Percentiles rank a stretch among this genome's conserved stretches.
Evolutionary conservation across 768 basidiomycete species (phyloP).

Genomic region (Cubamyces sp.): DNA sequence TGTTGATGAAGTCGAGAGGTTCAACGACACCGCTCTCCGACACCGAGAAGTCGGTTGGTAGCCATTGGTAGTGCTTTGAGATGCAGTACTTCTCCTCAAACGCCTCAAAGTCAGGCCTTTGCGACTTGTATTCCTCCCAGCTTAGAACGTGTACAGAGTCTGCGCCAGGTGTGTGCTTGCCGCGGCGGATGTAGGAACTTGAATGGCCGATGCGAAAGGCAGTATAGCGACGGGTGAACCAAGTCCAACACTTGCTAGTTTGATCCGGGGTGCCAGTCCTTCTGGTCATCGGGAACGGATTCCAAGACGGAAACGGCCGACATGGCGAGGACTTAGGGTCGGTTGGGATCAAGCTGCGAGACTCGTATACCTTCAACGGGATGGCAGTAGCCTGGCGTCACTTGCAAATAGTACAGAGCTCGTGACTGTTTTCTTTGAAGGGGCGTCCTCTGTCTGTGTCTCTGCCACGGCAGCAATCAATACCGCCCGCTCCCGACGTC

Average conservation of each 20-base stretch:
- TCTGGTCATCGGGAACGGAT: conserved; percentile 38
- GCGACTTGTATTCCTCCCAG: background rate
- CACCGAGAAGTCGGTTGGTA: conserved; percentile 35
- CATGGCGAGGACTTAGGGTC: background rate
- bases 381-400: background rate
- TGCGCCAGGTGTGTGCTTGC: background rate
- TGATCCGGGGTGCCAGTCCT: conserved; percentile 52
- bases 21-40: conserved; percentile 25
- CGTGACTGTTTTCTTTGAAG: too few species aligned
- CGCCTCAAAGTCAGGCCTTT: background rate
- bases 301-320: conserved; percentile 35
- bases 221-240: conserved; percentile 49
- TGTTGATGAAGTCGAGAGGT: conserved; percentile 34
- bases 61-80: conserved; percentile 32
- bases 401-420: background rate
- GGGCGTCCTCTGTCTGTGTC: too few species aligned
- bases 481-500: too few species aligned
- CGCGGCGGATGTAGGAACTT: background rate
- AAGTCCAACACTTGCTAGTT: conserved; percentile 48
- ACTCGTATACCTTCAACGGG: conserved; percentile 1
- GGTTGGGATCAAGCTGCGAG: background rate
- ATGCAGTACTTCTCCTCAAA: background rate
- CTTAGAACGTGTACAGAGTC: background rate
- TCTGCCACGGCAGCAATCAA: too few species aligned
- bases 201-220: conserved; percentile 28